Evolutionary conservation across 2,329 filamentous ascomycete genomes (phyloP), one percentile per base, ranked within the genome.

Genomic region (Talaromyces verruculosus): DNA sequence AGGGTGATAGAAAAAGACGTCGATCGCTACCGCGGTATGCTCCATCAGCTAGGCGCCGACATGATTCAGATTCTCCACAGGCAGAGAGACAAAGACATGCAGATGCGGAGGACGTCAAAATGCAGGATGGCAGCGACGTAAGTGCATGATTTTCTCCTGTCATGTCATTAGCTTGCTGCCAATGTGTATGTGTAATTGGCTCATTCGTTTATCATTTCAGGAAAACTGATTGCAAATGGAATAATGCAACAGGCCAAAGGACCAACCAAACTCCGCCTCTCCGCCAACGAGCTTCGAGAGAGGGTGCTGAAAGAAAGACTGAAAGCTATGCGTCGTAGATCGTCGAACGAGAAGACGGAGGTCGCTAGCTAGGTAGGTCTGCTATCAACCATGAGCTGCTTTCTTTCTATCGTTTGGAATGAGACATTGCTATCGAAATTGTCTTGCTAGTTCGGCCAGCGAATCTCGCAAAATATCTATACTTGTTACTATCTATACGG

Each of bases 11-110:
- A 64, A 81, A 80, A 69, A 76, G 80, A 68, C 78, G 79, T 65
- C 78, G 78, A 62, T 83, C 81, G 15, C 71, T 81, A 65, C 73
- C 79, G 70, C 78, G 79, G 76, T 82, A 81, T 75, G 78, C 78
- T 63, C 79, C 80, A 43, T 74, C 72, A 43, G 74, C 71, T 25
- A 78, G 78, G 67, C 77, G 77, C 71, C 74, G 76, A 69, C 79
- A 75, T 70, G 81, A 80, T 68, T 80, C 80, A 55, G 73, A 75
- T 67, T 80, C 79, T 68, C 75, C 74, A 68, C 78, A 76, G 0
- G 51, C 65, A 72, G 76, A 78, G 51, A 82, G 82, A 69, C 75
- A 77, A 70, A 76, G 75, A 67, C 79, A 76, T 68, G 73, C 78
- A 75, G 78, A 78, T 75, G 73, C 77, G 69, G 71, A 76, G 61